Conservation (phyloP, 2,329 filamentous ascomycete species). For the Cladosporium colombiae region DNA sequence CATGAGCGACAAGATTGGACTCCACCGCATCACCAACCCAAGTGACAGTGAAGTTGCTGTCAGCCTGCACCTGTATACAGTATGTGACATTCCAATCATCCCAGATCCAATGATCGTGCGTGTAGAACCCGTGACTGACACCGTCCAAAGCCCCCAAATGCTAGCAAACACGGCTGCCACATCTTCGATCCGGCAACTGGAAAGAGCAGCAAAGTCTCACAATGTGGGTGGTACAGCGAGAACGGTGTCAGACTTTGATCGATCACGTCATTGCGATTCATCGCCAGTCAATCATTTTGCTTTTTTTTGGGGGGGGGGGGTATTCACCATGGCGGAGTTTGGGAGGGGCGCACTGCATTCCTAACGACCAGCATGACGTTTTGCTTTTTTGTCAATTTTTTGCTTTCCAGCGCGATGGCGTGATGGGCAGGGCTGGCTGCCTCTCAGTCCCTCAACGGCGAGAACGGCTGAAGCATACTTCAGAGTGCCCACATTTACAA, state of each 20-base stretch:
- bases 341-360: neutral
- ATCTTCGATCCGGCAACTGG: slow-evolving; percentile 79
- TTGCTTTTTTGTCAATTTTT: neutral
- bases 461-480: neutral
- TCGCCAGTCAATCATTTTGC: neutral
- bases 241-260: neutral
- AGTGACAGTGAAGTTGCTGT: slow-evolving; percentile 73
- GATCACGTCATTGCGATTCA: neutral
- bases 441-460: slow-evolving; percentile 16
- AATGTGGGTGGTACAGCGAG: slow-evolving; percentile 64
- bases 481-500: neutral
- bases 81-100: slow-evolving; percentile 41
- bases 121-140: slow-evolving; percentile 28
- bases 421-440: slow-evolving; percentile 2
- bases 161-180: slow-evolving; percentile 77
- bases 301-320: neutral
- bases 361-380: slow-evolving; percentile 1
- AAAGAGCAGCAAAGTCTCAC: slow-evolving; percentile 68
- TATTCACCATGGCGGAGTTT: neutral
- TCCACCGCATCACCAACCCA: slow-evolving; percentile 80
- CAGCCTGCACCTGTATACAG: slow-evolving; percentile 67
- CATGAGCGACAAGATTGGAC: slow-evolving; percentile 84
- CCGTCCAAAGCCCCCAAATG: slow-evolving; percentile 86
- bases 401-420: slow-evolving; percentile 10
- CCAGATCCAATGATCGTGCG: slow-evolving; percentile 13